Conservation (phyloP, 2,329 filamentous ascomycete species). For the Triangularia verruculosa region DNA sequence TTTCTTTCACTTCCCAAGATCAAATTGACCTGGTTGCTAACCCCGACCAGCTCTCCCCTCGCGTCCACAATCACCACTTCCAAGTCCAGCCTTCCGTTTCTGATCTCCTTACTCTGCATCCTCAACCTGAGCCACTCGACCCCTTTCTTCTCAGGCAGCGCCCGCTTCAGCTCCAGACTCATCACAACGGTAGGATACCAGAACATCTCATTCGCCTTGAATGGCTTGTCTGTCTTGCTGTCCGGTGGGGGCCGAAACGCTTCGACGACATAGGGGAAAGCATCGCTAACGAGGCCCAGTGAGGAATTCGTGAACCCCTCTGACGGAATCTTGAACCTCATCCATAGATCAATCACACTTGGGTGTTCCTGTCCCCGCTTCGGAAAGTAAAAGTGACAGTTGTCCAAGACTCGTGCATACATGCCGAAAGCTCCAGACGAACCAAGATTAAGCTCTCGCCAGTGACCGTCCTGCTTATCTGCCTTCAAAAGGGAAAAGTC, state of each 20-base stretch:
- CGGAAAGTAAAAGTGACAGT: constrained; percentile 34
- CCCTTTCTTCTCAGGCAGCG: constrained; percentile 57
- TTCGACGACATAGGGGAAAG: constrained; percentile 66
- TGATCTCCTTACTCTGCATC: constrained; percentile 62
- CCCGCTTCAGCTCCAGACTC: constrained; percentile 75
- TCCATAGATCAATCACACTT: constrained; percentile 62
- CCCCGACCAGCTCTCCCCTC: constrained; percentile 60
- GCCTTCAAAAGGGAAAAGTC: constrained; percentile 29
- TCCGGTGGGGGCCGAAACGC: constrained; percentile 36
- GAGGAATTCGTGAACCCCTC: constrained; percentile 62
- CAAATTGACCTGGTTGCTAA: constrained; percentile 66
- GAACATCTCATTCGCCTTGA: constrained; percentile 39
- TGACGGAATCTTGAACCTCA: constrained; percentile 47
- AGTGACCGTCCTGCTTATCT: constrained; percentile 31
- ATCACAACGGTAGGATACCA: constrained; percentile 77
- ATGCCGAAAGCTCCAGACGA: constrained; percentile 6
- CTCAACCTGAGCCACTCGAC: constrained; percentile 70
- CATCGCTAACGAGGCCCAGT: constrained; percentile 65
- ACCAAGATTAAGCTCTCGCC: constrained; percentile 23
- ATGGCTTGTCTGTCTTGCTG: constrained; percentile 22
- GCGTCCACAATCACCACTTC: constrained; percentile 67
- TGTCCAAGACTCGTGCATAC: constrained; percentile 30
- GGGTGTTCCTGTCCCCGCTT: constrained; percentile 15
- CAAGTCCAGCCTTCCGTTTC: constrained; percentile 70
- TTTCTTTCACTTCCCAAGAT: constrained; percentile 64